Evolutionary conservation across 139 green algal genomes (phyloP), one percentile per base, ranked within the genome.

Genomic region (Chlorella sorokiniana): DNA sequence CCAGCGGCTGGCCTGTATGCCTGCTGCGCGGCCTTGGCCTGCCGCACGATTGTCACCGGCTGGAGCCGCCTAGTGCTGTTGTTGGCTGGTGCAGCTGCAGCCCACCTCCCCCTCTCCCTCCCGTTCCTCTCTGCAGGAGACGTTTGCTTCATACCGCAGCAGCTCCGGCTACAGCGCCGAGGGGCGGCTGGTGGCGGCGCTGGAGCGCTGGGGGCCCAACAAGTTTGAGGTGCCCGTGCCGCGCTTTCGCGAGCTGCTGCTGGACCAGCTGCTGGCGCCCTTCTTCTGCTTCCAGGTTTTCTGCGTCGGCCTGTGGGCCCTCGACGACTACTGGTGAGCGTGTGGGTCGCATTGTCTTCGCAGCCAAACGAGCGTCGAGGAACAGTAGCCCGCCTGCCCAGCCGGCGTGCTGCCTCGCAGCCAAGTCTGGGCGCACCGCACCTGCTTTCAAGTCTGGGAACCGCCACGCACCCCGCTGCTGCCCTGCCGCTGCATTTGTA

Each of bases 281-380:
- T 99, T 99, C 90, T 99, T 99, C 79, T 90, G 95, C 68, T 99
- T 96, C 86, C 96, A 98, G 89, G 91, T 97, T 14, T 98, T 98
- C 74, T 99, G 96, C 79, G 95, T 99, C 1, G 84, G 82, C 44
- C 92, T 99, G 45, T 99, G 96, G 96, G 94, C 91, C 59, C 83
- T 98, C 37, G 96, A 99, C 74, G 93, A 97, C 63, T 98, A 97
- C 90, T 95, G 92, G 90, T 95, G 81, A 42, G 83, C n/a, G n/a
- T n/a, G n/a, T n/a, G n/a, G n/a, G n/a, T n/a, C n/a, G n/a, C n/a
- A n/a, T n/a, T n/a, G n/a, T n/a, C n/a, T n/a, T n/a, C n/a, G n/a
- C n/a, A n/a, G n/a, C n/a, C n/a, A n/a, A 22, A 22, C 9, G 7
- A 38, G 4, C 37, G 6, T 23, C 52, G 25, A 23, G 52, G 27